phyloP scores from a whole-genome alignment of 129 eudicot genomes.

The Chrysanthemum seticuspe region DNA sequence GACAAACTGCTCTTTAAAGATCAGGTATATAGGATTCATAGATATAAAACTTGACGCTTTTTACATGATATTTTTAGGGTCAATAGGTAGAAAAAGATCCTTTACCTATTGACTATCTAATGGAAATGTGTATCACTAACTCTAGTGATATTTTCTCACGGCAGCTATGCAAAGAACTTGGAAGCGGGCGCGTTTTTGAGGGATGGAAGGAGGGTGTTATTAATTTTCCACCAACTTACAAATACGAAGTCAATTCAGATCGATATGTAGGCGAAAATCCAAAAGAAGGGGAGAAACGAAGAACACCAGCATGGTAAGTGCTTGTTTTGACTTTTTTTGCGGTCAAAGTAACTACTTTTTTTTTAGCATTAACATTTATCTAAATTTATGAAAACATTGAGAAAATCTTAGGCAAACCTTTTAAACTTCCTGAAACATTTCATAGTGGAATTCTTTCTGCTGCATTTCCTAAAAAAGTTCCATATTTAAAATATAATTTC shows the following conservation, averaged over 20 bases:
- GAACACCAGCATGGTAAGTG: slow-evolving; percentile 97
- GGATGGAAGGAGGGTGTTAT: slow-evolving; percentile 94
- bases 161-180: slow-evolving; percentile 75
- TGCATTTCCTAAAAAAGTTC: not conserved
- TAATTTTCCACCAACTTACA: slow-evolving; percentile 86
- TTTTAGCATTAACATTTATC: not conserved
- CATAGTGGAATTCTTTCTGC: not conserved
- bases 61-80: not conserved
- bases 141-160: not conserved
- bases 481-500: not conserved
- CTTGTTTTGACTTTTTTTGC: slow-evolving; percentile 19
- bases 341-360: slow-evolving; percentile 7
- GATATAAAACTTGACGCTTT: not conserved
- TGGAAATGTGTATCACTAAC: too few species aligned
- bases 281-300: slow-evolving; percentile 88
- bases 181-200: slow-evolving; percentile 68
- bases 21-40: slow-evolving; percentile 51
- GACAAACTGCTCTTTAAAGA: slow-evolving; percentile 66
- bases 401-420: not conserved
- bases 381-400: not conserved
- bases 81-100: not conserved
- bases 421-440: not conserved
- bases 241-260: slow-evolving; percentile 74
- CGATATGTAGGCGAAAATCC: slow-evolving; percentile 74
- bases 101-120: too few species aligned